Conservation (phyloP, 495 filamentous ascomycete species). For the Mytilinidion resinicola region DNA sequence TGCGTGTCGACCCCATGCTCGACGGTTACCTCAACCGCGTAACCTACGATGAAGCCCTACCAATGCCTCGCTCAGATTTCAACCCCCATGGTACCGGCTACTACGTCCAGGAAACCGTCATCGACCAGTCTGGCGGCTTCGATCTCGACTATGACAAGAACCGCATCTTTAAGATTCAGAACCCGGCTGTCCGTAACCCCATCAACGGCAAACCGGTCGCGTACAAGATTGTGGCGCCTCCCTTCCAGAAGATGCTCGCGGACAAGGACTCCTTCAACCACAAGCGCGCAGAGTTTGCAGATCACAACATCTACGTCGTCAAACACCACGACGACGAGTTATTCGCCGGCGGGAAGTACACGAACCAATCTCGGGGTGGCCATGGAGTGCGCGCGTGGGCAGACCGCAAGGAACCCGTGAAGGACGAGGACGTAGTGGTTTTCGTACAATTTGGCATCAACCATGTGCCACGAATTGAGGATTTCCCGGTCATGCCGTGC, state of each 20-base stretch:
- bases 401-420: conserved; percentile 36
- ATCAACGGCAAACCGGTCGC: conserved; percentile 70
- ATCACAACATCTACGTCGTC: conserved; percentile 76
- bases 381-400: conserved; percentile 42
- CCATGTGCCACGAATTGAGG: conserved; percentile 35
- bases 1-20: conserved; percentile 76
- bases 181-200: conserved; percentile 50
- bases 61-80: conserved; percentile 64
- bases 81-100: conserved; percentile 82
- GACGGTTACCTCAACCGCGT: conserved; percentile 68
- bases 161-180: conserved; percentile 77
- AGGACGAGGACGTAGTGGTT: conserved; percentile 40
- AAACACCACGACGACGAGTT: conserved; percentile 71
- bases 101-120: conserved; percentile 53
- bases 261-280: conserved; percentile 61
- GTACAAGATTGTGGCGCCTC: conserved; percentile 69
- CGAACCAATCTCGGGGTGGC: conserved; percentile 71
- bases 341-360: conserved; percentile 78
- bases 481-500: conserved; percentile 55
- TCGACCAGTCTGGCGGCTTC: conserved; percentile 55
- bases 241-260: conserved; percentile 76
- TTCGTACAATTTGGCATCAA: conserved; percentile 44
- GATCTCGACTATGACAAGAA: conserved; percentile 58
- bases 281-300: conserved; percentile 74
- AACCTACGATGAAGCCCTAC: conserved; percentile 64